Evolutionary conservation across 306 rosid species (phyloP).

Genomic region (Prinsepia uniflora): DNA sequence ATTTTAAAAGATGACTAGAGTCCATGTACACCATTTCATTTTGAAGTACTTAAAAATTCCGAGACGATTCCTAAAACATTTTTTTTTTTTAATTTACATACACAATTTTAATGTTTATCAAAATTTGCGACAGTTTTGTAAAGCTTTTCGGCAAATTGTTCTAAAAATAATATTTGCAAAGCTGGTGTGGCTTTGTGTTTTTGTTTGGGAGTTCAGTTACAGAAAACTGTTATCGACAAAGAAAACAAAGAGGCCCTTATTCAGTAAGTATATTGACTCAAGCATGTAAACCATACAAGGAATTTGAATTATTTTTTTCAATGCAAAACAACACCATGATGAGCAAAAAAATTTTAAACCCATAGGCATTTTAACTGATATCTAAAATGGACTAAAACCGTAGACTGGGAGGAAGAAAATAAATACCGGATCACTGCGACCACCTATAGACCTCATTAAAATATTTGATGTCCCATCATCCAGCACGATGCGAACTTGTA

Average conservation of each 20-base stretch:
- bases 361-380: slow-evolving; percentile 10
- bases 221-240: neutral
- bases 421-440: slow-evolving; percentile 81
- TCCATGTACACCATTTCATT: neutral
- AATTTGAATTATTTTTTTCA: neutral
- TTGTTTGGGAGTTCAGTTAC: neutral
- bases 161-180: neutral
- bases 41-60: neutral
- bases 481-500: slow-evolving; percentile 95
- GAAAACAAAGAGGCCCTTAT: neutral
- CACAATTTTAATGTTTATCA: neutral
- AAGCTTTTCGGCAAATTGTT: neutral
- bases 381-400: slow-evolving; percentile 11
- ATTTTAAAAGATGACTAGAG: neutral
- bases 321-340: slow-evolving; percentile 22
- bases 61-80: neutral
- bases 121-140: neutral
- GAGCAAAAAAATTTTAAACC: slow-evolving; percentile 5
- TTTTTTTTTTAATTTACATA: too few relatives aligned
- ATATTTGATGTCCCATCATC: slow-evolving; percentile 99
- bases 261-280: neutral
- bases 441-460: slow-evolving; percentile 87
- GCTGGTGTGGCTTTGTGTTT: neutral
- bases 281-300: neutral
- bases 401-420: slow-evolving; percentile 23